A percentile compares a stretch with the other conserved stretches of the same genome.
phyloP scores from a whole-genome alignment of 1,284 basidiomycete genomes.

The Ceratobasidium theobromae region DNA sequence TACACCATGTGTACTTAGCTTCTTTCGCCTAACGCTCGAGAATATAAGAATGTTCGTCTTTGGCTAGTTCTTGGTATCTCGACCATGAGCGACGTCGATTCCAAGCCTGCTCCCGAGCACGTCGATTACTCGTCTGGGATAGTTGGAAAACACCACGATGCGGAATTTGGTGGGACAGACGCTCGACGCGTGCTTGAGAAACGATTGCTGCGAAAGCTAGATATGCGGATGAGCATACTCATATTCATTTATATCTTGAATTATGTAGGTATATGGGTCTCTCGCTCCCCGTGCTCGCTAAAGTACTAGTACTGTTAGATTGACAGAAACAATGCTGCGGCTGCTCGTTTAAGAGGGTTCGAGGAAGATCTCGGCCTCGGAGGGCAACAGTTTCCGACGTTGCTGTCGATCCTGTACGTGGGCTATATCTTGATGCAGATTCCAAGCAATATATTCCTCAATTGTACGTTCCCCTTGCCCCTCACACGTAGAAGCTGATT shows the following conservation, averaged over 20 bases:
- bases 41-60: neutral
- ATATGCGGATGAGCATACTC: conserved; percentile 63
- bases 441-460: conserved; percentile 73
- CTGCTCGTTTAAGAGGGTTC: conserved; percentile 67
- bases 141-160: conserved; percentile 3
- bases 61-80: neutral
- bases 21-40: conserved; percentile 4
- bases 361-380: conserved; percentile 65
- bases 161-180: conserved; percentile 50
- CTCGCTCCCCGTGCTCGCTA: neutral
- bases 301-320: no score
- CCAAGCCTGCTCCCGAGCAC: neutral
- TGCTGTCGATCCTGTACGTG: conserved; percentile 65
- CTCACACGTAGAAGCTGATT: neutral
- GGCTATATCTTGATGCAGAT: conserved; percentile 76
- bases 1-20: neutral
- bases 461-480: conserved; percentile 42
- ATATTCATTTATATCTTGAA: conserved; percentile 69
- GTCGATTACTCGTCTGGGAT: neutral
- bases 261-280: conserved; percentile 49
- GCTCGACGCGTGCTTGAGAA: conserved; percentile 49
- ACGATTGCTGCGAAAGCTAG: conserved; percentile 60
- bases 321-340: conserved; percentile 61
- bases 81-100: conserved; percentile 14
- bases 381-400: conserved; percentile 67